phyloP scores from a whole-genome alignment of 1,139 yeast species.

The Nakaseomyces glabratus region DNA sequence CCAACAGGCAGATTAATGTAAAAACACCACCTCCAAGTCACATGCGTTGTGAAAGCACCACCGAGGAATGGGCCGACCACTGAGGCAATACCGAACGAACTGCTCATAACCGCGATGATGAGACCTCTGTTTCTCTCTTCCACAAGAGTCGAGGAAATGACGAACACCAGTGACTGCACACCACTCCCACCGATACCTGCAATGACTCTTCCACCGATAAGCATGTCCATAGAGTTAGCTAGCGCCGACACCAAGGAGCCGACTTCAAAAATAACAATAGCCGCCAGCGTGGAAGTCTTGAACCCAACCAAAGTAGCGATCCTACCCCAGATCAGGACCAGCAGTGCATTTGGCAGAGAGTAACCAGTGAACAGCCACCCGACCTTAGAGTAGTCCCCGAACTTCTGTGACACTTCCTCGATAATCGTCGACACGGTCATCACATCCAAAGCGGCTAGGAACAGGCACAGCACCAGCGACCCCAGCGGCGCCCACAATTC shows the following conservation, averaged over 20 bases:
- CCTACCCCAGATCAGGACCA: conserved; percentile 54
- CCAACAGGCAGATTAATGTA: conserved; percentile 64
- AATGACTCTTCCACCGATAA: conserved; percentile 62
- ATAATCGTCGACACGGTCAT: conserved; percentile 56
- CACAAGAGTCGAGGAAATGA: conserved; percentile 52
- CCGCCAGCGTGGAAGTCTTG: conserved; percentile 41
- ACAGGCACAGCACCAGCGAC: conserved; percentile 43
- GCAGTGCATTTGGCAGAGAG: conserved; percentile 49
- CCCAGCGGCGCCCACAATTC: conserved; percentile 30
- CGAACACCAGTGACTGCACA: conserved; percentile 48
- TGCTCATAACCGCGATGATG: conserved; percentile 42
- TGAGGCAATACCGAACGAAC: conserved; percentile 47
- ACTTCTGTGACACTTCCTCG: conserved; percentile 46
- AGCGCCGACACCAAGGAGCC: conserved; percentile 58
- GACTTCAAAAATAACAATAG: conserved; percentile 47
- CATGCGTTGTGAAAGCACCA: conserved; percentile 53
- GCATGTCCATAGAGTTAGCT: conserved; percentile 46
- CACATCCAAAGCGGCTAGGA: conserved; percentile 58
- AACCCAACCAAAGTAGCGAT: conserved; percentile 55
- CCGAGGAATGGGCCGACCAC: conserved; percentile 63
- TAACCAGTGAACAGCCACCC: conserved; percentile 59
- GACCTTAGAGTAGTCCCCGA: conserved; percentile 44
- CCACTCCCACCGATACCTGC: conserved; percentile 74
- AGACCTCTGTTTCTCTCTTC: conserved; percentile 51
- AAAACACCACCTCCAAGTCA: conserved; percentile 74